Percentiles rank a stretch among this genome's conserved stretches.
Evolutionary conservation across 192 early-diverging fungal species (phyloP).

Genomic region (Kickxella alabastrina): DNA sequence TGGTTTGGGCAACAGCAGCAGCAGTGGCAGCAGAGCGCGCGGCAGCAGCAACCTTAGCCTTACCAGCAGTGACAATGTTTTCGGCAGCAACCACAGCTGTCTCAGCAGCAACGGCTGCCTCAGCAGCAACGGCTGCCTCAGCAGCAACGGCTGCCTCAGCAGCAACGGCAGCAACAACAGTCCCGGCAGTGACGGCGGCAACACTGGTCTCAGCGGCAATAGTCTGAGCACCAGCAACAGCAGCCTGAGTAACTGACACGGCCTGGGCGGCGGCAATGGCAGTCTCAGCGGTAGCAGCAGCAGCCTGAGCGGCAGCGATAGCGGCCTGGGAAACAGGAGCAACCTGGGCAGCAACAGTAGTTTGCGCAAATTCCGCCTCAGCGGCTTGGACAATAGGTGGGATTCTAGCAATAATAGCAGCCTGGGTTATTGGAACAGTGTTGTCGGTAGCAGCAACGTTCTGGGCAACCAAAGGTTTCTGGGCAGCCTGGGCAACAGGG

Average conservation of each 20-base stretch:
- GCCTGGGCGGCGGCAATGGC: not conserved
- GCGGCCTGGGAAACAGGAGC: not conserved
- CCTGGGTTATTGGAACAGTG: too few relatives aligned
- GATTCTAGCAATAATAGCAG: not conserved
- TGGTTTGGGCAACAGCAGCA: not conserved
- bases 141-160: not conserved
- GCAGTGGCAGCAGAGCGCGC: conserved; percentile 1
- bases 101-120: conserved; percentile 1
- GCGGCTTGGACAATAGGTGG: conserved; percentile 2
- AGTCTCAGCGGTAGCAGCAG: not conserved
- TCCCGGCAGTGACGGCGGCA: not conserved
- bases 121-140: conserved; percentile 13
- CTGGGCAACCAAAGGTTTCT: not conserved
- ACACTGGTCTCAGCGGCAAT: not conserved
- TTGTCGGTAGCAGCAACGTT: conserved; percentile 2
- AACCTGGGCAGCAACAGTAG: not conserved
- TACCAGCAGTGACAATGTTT: conserved; percentile 9
- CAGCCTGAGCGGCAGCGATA: not conserved
- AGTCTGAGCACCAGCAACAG: not conserved
- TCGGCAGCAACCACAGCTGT: not conserved
- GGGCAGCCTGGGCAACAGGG: not conserved
- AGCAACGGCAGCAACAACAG: not conserved
- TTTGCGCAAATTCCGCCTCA: not conserved
- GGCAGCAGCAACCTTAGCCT: not conserved
- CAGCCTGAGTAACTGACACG: not conserved